Conservation (phyloP, 2,329 filamentous ascomycete species). For the Talaromyces verruculosus region DNA sequence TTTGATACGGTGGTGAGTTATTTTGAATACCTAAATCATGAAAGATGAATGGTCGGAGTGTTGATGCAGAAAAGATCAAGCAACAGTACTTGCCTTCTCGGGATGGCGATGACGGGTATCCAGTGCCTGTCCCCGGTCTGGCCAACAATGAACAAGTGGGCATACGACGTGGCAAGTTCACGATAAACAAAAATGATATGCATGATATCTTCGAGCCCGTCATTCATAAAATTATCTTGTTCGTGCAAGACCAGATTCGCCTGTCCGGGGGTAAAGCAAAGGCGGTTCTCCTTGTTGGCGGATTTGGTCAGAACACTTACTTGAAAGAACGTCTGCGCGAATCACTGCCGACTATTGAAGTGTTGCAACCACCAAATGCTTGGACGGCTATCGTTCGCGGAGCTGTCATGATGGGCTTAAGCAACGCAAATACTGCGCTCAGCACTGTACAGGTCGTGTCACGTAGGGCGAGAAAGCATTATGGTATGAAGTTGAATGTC, state of each 20-base stretch:
- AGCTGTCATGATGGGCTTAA: constrained; percentile 7
- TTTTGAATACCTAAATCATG: background rate
- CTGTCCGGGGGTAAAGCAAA: background rate
- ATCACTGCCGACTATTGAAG: background rate
- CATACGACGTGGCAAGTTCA: background rate
- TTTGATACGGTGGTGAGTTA: constrained; percentile 1
- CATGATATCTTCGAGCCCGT: background rate
- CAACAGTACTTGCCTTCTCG: background rate
- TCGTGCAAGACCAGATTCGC: background rate
- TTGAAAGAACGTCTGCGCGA: background rate
- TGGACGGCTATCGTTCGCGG: background rate
- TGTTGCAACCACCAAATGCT: constrained; percentile 3
- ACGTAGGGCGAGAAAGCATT: background rate
- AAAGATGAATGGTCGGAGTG: background rate
- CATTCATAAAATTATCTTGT: background rate
- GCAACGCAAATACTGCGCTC: background rate
- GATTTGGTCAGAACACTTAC: background rate
- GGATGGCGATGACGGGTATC: constrained; percentile 1
- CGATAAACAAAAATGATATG: background rate
- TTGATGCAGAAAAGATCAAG: background rate
- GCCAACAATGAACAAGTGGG: background rate
- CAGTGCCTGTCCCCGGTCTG: background rate
- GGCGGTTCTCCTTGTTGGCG: background rate
- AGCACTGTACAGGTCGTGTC: background rate
- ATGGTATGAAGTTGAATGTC: constrained; percentile 4